phyloP scores from a whole-genome alignment of 2,329 filamentous ascomycete species.

The Didymella keratinophila region DNA sequence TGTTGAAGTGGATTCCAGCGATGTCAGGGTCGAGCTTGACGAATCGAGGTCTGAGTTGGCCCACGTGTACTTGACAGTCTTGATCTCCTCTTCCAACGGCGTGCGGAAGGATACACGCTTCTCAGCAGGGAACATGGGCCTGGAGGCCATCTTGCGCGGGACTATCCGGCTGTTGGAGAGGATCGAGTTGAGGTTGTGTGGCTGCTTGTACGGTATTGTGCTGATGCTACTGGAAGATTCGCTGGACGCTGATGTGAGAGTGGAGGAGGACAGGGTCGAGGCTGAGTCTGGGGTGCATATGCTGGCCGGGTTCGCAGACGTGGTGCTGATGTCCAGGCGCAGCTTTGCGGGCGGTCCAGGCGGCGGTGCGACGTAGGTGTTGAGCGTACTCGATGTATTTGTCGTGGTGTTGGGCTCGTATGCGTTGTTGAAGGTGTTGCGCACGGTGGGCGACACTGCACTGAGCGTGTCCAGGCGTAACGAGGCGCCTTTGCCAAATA shows the following conservation, averaged over 20 bases:
- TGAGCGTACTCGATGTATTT: slow-evolving; percentile 18
- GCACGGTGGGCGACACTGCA: slow-evolving; percentile 65
- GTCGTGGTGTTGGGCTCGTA: slow-evolving; percentile 53
- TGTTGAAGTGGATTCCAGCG: slow-evolving; percentile 23
- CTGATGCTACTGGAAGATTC: slow-evolving; percentile 45
- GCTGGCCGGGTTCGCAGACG: slow-evolving; percentile 29
- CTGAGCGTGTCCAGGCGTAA: slow-evolving; percentile 62
- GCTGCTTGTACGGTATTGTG: slow-evolving; percentile 55
- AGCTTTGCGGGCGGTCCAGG: slow-evolving; percentile 41
- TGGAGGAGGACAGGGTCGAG: slow-evolving; percentile 52
- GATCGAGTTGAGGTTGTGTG: slow-evolving; percentile 57
- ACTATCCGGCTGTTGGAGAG: slow-evolving; percentile 53
- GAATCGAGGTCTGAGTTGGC: slow-evolving; percentile 64
- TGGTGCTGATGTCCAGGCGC: slow-evolving; percentile 47
- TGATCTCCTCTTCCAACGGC: slow-evolving; percentile 66
- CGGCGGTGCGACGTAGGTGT: slow-evolving; percentile 30
- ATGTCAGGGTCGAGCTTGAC: slow-evolving; percentile 47
- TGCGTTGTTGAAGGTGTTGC: slow-evolving; percentile 69
- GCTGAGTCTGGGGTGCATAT: slow-evolving; percentile 47
- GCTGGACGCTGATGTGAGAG: slow-evolving; percentile 51
- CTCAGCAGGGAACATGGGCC: slow-evolving; percentile 61
- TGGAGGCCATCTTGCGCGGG: slow-evolving; percentile 53
- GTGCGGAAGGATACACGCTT: slow-evolving; percentile 66
- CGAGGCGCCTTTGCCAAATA: slow-evolving; percentile 63
- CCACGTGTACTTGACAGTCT: slow-evolving; percentile 62